A percentile compares a stretch with the other conserved stretches of the same genome.
Conservation (phyloP, 805 yeast species). For the Ogataea philodendri region DNA sequence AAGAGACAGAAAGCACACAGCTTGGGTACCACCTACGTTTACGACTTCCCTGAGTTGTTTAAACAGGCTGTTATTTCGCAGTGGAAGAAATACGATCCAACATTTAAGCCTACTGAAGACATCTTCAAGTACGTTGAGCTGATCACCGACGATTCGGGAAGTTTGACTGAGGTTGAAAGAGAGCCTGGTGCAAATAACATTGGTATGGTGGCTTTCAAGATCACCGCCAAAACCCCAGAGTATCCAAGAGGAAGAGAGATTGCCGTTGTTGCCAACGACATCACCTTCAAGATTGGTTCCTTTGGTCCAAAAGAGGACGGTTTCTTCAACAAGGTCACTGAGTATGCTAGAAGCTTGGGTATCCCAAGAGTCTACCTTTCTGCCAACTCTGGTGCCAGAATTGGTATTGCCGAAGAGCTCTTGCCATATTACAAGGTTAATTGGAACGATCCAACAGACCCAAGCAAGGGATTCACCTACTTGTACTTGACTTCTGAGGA, state of each 20-base stretch:
- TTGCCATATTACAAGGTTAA: constrained; percentile 86
- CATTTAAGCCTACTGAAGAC: constrained; percentile 66
- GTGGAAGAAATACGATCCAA: constrained; percentile 71
- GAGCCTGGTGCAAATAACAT: constrained; percentile 95
- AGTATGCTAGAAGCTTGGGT: constrained; percentile 84
- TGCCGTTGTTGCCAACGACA: constrained; percentile 92
- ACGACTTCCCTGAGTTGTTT: constrained; percentile 98
- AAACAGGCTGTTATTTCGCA: constrained; percentile 83
- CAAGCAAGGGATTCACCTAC: constrained; percentile 86
- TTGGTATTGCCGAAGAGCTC: constrained; percentile 96
- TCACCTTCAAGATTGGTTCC: constrained; percentile 97
- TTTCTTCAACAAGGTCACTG: constrained; percentile 90
- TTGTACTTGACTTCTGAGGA: constrained; percentile 77
- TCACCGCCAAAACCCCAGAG: constrained; percentile 91
- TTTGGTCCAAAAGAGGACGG: constrained; percentile 96
- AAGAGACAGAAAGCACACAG: constrained; percentile 97
- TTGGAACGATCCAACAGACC: constrained; percentile 79
- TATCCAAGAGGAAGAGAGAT: constrained; percentile 95
- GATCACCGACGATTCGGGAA: constrained; percentile 77
- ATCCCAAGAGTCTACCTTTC: constrained; percentile 94
- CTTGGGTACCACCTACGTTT: constrained; percentile 97
- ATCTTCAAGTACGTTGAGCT: constrained; percentile 78
- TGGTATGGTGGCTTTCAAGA: constrained; percentile 97
- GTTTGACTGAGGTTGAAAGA: constrained; percentile 82
- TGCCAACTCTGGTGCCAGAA: constrained; percentile 99